Conservation (phyloP, 495 filamentous ascomycete genomes). For the Elaphomyces granulatus region DNA sequence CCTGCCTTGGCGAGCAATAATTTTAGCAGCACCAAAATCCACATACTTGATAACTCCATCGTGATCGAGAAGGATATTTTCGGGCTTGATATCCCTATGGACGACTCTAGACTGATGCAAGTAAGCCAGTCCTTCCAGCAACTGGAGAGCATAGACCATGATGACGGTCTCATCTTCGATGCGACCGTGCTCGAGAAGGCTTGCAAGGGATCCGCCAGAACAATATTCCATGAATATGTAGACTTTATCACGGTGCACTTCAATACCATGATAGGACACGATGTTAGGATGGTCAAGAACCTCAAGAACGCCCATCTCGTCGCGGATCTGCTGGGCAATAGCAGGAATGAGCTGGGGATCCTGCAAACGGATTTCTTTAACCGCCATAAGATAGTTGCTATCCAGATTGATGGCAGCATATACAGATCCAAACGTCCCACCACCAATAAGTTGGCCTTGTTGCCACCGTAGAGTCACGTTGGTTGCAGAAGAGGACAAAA, state of each 20-base stretch:
- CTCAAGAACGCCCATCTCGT: constrained; percentile 94
- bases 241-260: constrained; percentile 94
- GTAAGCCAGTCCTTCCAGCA: constrained; percentile 91
- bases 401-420: constrained; percentile 96
- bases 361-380: constrained; percentile 95
- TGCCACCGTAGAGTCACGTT: constrained; percentile 95
- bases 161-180: constrained; percentile 98
- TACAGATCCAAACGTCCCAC: constrained; percentile 92
- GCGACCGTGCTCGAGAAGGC: constrained; percentile 80
- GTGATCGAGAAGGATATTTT: constrained; percentile 96
- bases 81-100: constrained; percentile 96
- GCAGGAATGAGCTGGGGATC: constrained; percentile 92
- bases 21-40: constrained; percentile 94
- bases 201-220: constrained; percentile 84
- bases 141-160: constrained; percentile 92
- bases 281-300: constrained; percentile 94
- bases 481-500: constrained; percentile 81
- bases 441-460: constrained; percentile 92
- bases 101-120: constrained; percentile 81
- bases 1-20: constrained; percentile 87
- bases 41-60: constrained; percentile 98
- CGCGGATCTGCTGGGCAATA: constrained; percentile 82
- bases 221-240: constrained; percentile 99
- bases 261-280: constrained; percentile 93
- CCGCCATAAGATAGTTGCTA: constrained; percentile 90